phyloP scores from a whole-genome alignment of 495 filamentous ascomycete genomes.

The Chaetomidium leptoderma region DNA sequence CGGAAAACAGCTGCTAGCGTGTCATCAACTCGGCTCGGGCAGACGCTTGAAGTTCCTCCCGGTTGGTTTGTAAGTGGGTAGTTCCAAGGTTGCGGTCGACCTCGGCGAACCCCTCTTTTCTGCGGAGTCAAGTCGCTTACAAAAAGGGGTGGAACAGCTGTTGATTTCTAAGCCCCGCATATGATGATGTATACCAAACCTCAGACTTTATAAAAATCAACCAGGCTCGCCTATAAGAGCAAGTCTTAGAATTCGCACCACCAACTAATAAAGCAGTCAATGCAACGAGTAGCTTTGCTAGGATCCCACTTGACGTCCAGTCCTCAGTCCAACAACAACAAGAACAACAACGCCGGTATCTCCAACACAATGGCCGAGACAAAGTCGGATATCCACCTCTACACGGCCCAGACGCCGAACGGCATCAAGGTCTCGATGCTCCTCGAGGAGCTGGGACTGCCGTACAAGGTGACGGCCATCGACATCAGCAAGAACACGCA shows the following conservation, averaged over 20 bases:
- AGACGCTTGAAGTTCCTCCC: too few species aligned
- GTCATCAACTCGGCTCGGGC: too few species aligned
- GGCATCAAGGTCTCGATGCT: slow-evolving; percentile 82
- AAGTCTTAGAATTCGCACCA: background rate
- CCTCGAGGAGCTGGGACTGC: slow-evolving; percentile 76
- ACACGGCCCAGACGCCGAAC: slow-evolving; percentile 63
- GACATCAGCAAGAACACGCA: slow-evolving; percentile 68
- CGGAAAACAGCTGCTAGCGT: too few species aligned
- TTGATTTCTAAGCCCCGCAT: slow-evolving; percentile 16
- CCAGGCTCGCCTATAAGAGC: background rate
- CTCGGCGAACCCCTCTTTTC: slow-evolving; percentile 2
- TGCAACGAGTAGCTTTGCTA: slow-evolving; percentile 13
- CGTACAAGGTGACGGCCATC: slow-evolving; percentile 66
- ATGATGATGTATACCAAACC: background rate
- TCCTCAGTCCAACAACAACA: background rate
- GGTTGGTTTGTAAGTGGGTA: background rate
- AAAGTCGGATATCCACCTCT: slow-evolving; percentile 42
- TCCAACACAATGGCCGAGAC: slow-evolving; percentile 23
- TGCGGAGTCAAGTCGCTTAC: background rate
- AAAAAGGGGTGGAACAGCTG: background rate
- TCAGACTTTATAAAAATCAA: background rate
- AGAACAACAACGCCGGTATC: background rate
- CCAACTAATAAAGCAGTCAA: too few species aligned
- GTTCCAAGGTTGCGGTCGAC: background rate
- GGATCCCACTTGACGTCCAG: slow-evolving; percentile 14